Evolutionary conservation across 768 basidiomycete genomes (phyloP).

Genomic region (Naganishia vaughanmartiniae): DNA sequence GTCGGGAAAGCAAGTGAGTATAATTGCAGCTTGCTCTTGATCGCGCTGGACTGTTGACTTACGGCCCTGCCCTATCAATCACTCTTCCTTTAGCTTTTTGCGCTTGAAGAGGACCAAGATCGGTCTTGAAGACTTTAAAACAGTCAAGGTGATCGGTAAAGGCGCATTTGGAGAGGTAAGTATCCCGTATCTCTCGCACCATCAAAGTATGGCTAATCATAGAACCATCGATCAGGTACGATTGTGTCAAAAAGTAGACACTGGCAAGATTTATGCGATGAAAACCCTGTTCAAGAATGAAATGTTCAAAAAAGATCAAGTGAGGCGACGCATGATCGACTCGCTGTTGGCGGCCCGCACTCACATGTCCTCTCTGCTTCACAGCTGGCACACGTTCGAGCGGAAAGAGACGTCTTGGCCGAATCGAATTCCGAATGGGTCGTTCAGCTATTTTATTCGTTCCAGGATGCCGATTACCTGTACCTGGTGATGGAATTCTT

Average conservation of each 20-base stretch:
- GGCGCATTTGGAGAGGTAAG: constrained; percentile 95
- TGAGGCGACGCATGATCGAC: constrained; percentile 47
- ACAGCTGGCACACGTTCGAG: constrained; percentile 94
- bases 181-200: constrained; percentile 1
- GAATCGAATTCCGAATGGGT: constrained; percentile 96
- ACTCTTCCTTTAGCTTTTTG: constrained; percentile 66
- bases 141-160: constrained; percentile 98
- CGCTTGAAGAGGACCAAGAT: constrained; percentile 83
- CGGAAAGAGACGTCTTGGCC: constrained; percentile 92
- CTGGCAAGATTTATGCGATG: constrained; percentile 98
- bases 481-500: constrained; percentile 99
- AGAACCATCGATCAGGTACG: constrained; percentile 61
- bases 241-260: constrained; percentile 92
- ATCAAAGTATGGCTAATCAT: not conserved
- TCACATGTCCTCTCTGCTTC: not conserved
- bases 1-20: constrained; percentile 49
- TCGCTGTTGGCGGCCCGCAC: not conserved
- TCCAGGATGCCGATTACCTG: constrained; percentile 86
- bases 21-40: not conserved
- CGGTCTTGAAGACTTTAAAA: constrained; percentile 86
- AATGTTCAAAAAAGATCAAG: constrained; percentile 99
- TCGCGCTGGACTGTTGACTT: not conserved
- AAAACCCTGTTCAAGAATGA: constrained; percentile 95
- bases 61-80: not conserved
- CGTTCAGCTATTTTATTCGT: constrained; percentile 95